Percentiles rank a stretch among this genome's conserved stretches.
Conservation (phyloP, 768 basidiomycete species). For the Leucocoprinus birnbaumii region DNA sequence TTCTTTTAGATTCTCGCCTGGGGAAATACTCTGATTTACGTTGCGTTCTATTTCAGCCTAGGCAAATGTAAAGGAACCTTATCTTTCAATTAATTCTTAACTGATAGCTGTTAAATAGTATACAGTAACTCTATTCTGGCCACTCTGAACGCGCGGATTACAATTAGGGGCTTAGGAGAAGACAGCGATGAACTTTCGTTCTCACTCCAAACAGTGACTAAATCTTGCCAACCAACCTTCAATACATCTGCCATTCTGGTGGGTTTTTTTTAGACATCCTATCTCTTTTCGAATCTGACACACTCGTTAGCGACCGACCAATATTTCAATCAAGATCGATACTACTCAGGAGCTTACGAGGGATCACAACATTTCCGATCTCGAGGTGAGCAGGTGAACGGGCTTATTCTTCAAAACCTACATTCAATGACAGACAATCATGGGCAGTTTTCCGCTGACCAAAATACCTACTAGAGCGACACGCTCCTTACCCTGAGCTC, state of each 20-base stretch:
- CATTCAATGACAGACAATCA: conserved; percentile 1
- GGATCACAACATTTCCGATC: conserved; percentile 29
- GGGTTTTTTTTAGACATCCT: conserved; percentile 9
- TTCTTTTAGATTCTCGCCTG: conserved; percentile 40
- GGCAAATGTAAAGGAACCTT: conserved; percentile 38
- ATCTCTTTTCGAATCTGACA: background rate
- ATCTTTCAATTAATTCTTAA: background rate
- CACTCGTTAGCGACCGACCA: conserved; percentile 35
- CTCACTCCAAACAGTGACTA: conserved; percentile 42
- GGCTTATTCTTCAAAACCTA: background rate
- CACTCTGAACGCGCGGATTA: conserved; percentile 47
- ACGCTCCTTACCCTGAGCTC: conserved; percentile 5
- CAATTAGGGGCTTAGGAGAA: conserved; percentile 40
- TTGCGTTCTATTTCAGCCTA: conserved; percentile 55
- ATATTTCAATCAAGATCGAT: conserved; percentile 65
- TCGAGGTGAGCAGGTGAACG: conserved; percentile 20
- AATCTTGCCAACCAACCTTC: conserved; percentile 30
- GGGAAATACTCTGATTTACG: conserved; percentile 51
- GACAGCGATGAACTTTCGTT: conserved; percentile 45
- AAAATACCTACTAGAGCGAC: conserved; percentile 18
- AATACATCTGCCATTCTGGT: conserved; percentile 25
- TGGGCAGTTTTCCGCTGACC: conserved; percentile 19
- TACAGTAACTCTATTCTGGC: conserved; percentile 56
- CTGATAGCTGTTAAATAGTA: conserved; percentile 26
- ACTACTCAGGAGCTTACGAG: conserved; percentile 50